Evolutionary conservation across 2,329 filamentous ascomycete genomes (phyloP).

Genomic region (Paraconiothyrium sp.): DNA sequence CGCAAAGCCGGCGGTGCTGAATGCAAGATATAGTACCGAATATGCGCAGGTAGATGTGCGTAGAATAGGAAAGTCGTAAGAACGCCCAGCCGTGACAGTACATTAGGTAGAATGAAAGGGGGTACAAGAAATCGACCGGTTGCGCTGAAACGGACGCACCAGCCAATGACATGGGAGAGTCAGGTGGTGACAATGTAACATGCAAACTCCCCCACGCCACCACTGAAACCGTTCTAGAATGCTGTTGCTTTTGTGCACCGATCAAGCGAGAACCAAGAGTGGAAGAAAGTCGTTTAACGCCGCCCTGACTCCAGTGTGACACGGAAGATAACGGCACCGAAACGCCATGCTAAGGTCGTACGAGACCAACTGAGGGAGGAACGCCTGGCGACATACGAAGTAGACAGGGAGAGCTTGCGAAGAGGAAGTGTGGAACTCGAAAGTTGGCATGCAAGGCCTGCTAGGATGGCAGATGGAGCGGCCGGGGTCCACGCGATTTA

Average conservation of each 20-base stretch:
- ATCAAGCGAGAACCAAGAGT: conserved; percentile 31
- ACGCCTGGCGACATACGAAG: conserved; percentile 22
- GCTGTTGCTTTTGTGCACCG: conserved; percentile 45
- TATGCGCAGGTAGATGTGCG: conserved; percentile 16
- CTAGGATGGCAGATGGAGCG: conserved; percentile 7
- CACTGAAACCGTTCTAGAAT: conserved; percentile 41
- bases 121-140: conserved; percentile 29
- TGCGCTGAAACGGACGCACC: conserved; percentile 28
- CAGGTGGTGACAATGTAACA: conserved; percentile 22
- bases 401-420: conserved; percentile 8
- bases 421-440: conserved; percentile 15
- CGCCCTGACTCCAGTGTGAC: conserved; percentile 32
- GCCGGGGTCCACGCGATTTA: conserved; percentile 15
- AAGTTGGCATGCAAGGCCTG: conserved; percentile 10
- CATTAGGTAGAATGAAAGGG: conserved; percentile 17
- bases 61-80: conserved; percentile 10
- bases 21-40: conserved; percentile 30
- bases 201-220: conserved; percentile 34
- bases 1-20: conserved; percentile 11
- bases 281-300: conserved; percentile 33
- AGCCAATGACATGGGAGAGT: conserved; percentile 26
- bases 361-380: conserved; percentile 28
- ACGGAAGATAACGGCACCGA: conserved; percentile 33
- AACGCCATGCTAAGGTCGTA: conserved; percentile 51
- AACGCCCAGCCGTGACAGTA: conserved; percentile 24